Base-by-base conservation (phyloP, 441 rosid genomes). In the Euphorbia celastroides region DNA sequence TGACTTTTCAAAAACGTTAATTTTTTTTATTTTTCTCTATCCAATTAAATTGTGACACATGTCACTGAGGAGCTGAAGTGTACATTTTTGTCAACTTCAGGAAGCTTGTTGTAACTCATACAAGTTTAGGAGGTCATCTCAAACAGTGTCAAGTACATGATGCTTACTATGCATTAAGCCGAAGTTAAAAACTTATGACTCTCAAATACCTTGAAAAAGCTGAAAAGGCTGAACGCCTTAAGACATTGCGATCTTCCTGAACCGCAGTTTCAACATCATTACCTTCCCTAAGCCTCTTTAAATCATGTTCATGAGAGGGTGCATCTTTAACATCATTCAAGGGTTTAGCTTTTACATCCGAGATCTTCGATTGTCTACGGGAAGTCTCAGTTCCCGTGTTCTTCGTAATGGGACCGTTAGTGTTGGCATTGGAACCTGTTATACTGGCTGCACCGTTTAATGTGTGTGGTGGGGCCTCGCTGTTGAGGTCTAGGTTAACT, bases 141-240 rank as follows among this genome's bases (percentile, higher is more conserved):
- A n/a, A n/a, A n/a, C n/a, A n/a, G n/a, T n/a, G n/a, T n/a, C n/a
- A n/a, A n/a, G n/a, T n/a, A n/a, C n/a, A n/a, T n/a, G n/a, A n/a
- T n/a, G n/a, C n/a, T n/a, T n/a, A n/a, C n/a, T n/a, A n/a, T n/a
- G n/a, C n/a, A n/a, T n/a, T n/a, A 11, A 71, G 44, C 19, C 10
- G 28, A 70, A 44, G 30, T 17, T 11, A 38, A 17, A 26, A 56
- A 34, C 16, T 57, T 52, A 20, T n/a, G 54, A 26, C 44, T 68
- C 46, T 55, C 51, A 17, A 59, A 31, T 83, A 83, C 90, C 83
- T 83, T 61, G 88, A 86, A 79, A 86, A 86, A 54, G 90, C 90
- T 50, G 90, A 85, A 14, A 72, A 73, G 60, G 74, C 74, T 8
- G 86, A 85, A 65, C 80, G 86, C 71, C 82, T 80, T 51, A 85